Evolutionary conservation across 2,329 filamentous ascomycete species (phyloP), one percentile per base, ranked within the genome.

Genomic region (Epichloe aotearoae): DNA sequence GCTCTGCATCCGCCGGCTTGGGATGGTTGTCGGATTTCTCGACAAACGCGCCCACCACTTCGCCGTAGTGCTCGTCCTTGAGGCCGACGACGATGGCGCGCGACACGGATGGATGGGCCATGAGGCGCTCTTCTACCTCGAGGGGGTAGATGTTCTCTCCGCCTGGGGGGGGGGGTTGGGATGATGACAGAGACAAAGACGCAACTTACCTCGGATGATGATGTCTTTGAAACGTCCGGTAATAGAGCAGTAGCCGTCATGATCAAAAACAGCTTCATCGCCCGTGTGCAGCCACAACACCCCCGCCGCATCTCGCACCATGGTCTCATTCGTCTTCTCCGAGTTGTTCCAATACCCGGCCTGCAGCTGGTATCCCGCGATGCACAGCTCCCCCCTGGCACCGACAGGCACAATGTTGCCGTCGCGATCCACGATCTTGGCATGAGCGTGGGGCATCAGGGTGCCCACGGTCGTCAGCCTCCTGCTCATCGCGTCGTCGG

Each of bases 151-250:
- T 78, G 65, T 88, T 88, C 65, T 87, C 83, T 46, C 84, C 84
- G 50, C 83, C 80, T 76, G 50, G 1, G 5, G 17, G 20, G 5
- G 20, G 5, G 1, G 12, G 12, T 40, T 7, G 23, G 23, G 17
- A 6, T 6, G 1, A 20, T 1, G 5, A 6, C 20, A 6, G 11
- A 36, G 12, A 45, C 15, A 36, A 23, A 2, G 8, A 36, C 7
- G 2, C 34, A 20, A 36, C 20, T 68, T 58, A 73, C 81, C 84
- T 58, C 84, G 72, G 53, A 88, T 88, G 52, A 88, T 87, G 37
- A 88, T 87, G 53, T 89, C 85, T 68, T 88, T 88, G 67, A 87
- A 86, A 19, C 84, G 72, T 1, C 85, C 84, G 0, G 84, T 88
- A 57, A 89, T 88, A 6, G 72, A 74, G 57, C 83, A 87, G 61